phyloP scores from a whole-genome alignment of 2,329 filamentous ascomycete genomes.

The Penicillium polonicum region DNA sequence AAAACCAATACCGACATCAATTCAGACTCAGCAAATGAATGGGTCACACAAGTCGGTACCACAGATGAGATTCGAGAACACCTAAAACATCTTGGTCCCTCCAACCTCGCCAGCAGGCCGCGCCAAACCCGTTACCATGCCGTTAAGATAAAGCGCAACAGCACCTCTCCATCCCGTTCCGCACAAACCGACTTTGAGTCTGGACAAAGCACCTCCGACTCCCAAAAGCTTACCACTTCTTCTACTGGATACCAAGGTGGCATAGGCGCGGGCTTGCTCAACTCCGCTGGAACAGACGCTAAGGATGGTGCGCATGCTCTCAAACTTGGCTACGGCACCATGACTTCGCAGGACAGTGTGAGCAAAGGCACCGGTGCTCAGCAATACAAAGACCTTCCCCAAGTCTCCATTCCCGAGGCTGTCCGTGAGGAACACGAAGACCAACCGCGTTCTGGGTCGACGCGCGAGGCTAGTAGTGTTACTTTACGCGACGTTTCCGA shows the following conservation, averaged over 20 bases:
- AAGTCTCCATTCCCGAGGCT: conserved; percentile 33
- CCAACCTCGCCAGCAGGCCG: conserved; percentile 61
- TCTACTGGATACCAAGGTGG: conserved; percentile 49
- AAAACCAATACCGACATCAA: conserved; percentile 34
- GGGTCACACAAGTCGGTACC: conserved; percentile 49
- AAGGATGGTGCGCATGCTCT: conserved; percentile 66
- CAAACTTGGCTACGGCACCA: conserved; percentile 55
- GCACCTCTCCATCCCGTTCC: conserved; percentile 35
- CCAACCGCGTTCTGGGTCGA: conserved; percentile 11
- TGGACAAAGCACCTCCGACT: conserved; percentile 44
- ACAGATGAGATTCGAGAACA: conserved; percentile 59
- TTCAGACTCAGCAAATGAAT: conserved; percentile 27
- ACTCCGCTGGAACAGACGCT: conserved; percentile 56
- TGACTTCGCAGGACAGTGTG: conserved; percentile 31
- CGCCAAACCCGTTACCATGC: conserved; percentile 60
- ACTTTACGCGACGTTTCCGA: neutral
- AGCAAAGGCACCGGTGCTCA: conserved; percentile 25
- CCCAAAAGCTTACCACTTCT: conserved; percentile 28
- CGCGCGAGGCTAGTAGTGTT: conserved; percentile 25
- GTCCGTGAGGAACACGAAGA: conserved; percentile 35
- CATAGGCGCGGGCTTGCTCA: conserved; percentile 55
- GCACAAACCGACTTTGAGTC: conserved; percentile 38
- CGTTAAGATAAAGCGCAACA: conserved; percentile 65
- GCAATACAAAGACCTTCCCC: conserved; percentile 26
- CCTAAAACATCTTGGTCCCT: conserved; percentile 63